Evolutionary conservation across 2,329 filamentous ascomycete genomes (phyloP).

Genomic region (Cryphonectria radicalis): DNA sequence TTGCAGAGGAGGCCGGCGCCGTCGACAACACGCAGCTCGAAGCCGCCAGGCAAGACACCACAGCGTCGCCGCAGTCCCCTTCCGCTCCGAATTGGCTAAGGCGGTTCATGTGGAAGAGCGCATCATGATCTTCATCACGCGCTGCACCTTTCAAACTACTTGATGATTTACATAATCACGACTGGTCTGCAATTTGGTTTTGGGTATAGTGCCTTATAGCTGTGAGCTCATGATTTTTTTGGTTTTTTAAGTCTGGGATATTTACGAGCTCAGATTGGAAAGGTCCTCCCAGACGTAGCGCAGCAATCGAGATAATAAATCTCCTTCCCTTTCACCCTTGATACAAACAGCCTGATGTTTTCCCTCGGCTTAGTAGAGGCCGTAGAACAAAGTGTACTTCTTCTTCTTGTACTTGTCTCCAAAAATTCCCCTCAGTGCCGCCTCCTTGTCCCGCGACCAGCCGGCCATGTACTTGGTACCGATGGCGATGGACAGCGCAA

Average conservation of each 20-base stretch:
- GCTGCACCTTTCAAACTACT: constrained; percentile 45
- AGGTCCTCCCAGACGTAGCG: background rate
- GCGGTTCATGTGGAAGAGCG: constrained; percentile 42
- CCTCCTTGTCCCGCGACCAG: constrained; percentile 94
- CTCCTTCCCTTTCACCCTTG: background rate
- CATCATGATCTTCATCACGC: constrained; percentile 42
- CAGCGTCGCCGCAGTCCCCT: constrained; percentile 11
- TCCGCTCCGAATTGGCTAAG: constrained; percentile 19
- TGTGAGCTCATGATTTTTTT: background rate
- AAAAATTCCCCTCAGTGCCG: constrained; percentile 86
- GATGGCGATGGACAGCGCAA: constrained; percentile 74
- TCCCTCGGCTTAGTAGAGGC: constrained; percentile 63
- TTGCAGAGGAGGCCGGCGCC: constrained; percentile 8
- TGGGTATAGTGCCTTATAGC: background rate
- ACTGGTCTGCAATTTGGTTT: background rate
- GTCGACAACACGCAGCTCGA: constrained; percentile 10
- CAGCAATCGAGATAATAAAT: background rate
- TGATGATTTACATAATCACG: constrained; percentile 32
- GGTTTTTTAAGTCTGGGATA: background rate
- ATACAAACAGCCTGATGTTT: background rate
- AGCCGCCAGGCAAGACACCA: constrained; percentile 1
- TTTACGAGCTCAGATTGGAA: background rate
- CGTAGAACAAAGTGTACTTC: constrained; percentile 80
- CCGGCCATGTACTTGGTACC: constrained; percentile 79
- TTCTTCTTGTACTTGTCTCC: constrained; percentile 95